Base-by-base conservation (phyloP, 768 basidiomycete species). In the Rhodosporidiobolus sp. region DNA sequence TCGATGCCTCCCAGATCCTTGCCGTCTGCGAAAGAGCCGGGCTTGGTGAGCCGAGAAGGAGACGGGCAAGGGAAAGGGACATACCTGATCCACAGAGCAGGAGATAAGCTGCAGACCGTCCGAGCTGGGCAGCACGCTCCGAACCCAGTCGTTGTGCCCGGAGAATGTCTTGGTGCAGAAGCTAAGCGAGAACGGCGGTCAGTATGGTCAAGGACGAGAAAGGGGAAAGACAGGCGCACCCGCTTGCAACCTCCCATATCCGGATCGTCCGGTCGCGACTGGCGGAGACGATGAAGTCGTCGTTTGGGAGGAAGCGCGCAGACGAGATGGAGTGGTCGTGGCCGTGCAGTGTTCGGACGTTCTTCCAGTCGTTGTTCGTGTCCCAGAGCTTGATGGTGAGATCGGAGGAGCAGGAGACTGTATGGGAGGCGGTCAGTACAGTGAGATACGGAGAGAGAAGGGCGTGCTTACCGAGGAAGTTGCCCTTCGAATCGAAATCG, bases 301-400 rank as follows among this genome's bases (percentile, higher is more conserved):
- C 93, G 62, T 88, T 88, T 0, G 92, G 91, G 78, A 93, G 84
- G 79, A 94, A 95, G 28, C 88, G 86, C 3, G 89, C 92, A 35
- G 88, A 87, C 19, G 93, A 94, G 59, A 95, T 90, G 20, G 90
- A 88, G 81, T 95, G 93, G 80, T 95, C 93, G 78, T 95, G 93
- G 14, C 92, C 93, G 67, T 89, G 87, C 60, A 94, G 83, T 4
- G 92, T 93, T 81, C 90, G 90, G 69, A 85, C 85, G 80, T 92
- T 93, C 83, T 91, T 92, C 85, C 91, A 94, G 77, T 92, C 91
- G 80, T 92, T 90, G 75, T 88, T 86, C 24, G 89, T 87, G 81
- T 94, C 91, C 93, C 93, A 95, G 70, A 95, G 85, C 82, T 93
- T 93, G 83, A 95, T 88, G 77, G 91, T 91, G 60, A 94, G 84